Percentiles rank a stretch among this genome's conserved stretches.
Evolutionary conservation across 805 yeast species (phyloP).

Genomic region (Candida qinlingensis): DNA sequence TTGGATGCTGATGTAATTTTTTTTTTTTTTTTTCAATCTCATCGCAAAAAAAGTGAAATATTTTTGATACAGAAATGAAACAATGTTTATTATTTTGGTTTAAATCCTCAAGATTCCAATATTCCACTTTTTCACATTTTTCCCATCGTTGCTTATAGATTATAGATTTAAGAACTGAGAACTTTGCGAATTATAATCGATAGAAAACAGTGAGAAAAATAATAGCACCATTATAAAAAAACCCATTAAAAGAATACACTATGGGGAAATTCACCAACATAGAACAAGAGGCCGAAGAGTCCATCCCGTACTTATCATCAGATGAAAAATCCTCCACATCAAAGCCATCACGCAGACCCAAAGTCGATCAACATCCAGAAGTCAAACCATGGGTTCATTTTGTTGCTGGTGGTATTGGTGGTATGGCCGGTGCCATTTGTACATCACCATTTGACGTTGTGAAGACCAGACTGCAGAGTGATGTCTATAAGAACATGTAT

Average conservation of each 20-base stretch:
- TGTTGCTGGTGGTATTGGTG: constrained; percentile 92
- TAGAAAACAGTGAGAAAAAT: too few species aligned
- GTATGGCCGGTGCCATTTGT: constrained; percentile 94
- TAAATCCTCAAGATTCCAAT: too few species aligned
- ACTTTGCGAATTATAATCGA: too few species aligned
- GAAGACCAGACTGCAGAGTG: constrained; percentile 91
- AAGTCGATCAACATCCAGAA: constrained; percentile 12
- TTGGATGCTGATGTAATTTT: neutral
- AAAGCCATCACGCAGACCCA: constrained; percentile 29
- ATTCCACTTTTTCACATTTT: too few species aligned
- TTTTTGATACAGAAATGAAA: neutral
- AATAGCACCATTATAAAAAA: too few species aligned
- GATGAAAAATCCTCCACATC: constrained; percentile 64
- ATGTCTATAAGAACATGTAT: constrained; percentile 62
- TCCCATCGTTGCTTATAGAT: too few species aligned
- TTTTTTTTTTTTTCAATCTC: neutral
- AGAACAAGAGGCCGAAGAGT: constrained; percentile 51
- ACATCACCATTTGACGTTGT: constrained; percentile 97
- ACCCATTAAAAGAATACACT: neutral
- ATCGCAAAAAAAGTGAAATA: neutral
- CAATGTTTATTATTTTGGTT: neutral
- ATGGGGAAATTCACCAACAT: constrained; percentile 27
- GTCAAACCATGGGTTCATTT: constrained; percentile 67
- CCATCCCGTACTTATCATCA: constrained; percentile 58
- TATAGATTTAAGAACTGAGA: too few species aligned